Percentiles rank a stretch among this genome's conserved stretches.
phyloP scores from a whole-genome alignment of 768 basidiomycete species.

The Heimioporus sp. region DNA sequence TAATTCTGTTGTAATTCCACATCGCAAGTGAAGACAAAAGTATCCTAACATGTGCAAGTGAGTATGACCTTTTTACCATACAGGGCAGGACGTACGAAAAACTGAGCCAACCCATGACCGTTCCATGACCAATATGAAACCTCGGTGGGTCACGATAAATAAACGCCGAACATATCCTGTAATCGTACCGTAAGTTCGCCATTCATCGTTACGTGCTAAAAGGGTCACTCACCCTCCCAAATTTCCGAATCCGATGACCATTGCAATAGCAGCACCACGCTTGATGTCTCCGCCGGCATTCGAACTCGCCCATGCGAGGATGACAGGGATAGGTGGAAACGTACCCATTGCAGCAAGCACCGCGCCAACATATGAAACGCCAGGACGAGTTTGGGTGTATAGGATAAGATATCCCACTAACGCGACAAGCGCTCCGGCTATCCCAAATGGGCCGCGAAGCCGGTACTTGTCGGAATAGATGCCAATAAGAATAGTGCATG shows the following conservation, averaged over 20 bases:
- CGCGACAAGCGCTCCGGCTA: conserved; percentile 36
- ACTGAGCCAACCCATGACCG: conserved; percentile 23
- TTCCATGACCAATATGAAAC: conserved; percentile 32
- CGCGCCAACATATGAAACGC: conserved; percentile 39
- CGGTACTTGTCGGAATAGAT: conserved; percentile 38
- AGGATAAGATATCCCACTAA: conserved; percentile 47
- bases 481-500: conserved; percentile 40
- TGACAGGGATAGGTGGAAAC: conserved; percentile 42
- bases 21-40: conserved; percentile 37
- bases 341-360: conserved; percentile 48
- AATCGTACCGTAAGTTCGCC: not conserved
- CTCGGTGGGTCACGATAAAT: conserved; percentile 32
- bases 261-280: conserved; percentile 44
- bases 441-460: conserved; percentile 44
- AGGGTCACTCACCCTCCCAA: conserved; percentile 40
- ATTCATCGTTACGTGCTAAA: conserved; percentile 14
- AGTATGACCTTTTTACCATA: conserved; percentile 17
- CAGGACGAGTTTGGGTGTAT: conserved; percentile 23
- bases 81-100: conserved; percentile 6
- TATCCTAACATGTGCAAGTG: conserved; percentile 32
- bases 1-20: conserved; percentile 43
- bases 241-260: conserved; percentile 50
- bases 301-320: conserved; percentile 48
- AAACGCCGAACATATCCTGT: conserved; percentile 34
- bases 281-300: conserved; percentile 51